These are phyloP conservation scores for Elaeis oleifera DNA, from an alignment of 202 grass and related monocot species.

Conservation along the genomic window DNA sequence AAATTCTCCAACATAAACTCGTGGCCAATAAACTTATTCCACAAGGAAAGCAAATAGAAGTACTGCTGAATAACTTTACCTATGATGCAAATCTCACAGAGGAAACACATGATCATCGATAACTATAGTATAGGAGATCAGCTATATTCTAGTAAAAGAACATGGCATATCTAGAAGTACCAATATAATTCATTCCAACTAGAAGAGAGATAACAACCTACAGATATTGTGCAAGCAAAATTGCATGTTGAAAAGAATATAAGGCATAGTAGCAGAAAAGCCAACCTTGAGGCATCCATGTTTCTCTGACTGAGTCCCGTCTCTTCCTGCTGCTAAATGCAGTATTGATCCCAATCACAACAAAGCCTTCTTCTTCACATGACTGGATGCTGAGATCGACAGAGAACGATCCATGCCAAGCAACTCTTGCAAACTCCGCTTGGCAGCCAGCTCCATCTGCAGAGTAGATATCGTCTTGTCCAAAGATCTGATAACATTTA, in stretches of 20 bases:
- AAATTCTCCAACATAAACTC: no score
- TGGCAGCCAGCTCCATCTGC: slow-evolving; percentile 18
- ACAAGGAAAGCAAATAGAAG: no score
- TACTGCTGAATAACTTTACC: no score
- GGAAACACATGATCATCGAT: no score
- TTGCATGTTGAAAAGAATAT: no score
- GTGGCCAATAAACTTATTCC: no score
- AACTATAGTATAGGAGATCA: no score
- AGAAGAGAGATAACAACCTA: background rate
- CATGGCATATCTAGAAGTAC: no score
- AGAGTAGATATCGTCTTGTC: slow-evolving; percentile 19
- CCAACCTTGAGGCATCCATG: slow-evolving; percentile 22
- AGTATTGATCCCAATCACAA: slow-evolving; percentile 20
- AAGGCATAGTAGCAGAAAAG: background rate
- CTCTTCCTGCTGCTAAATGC: slow-evolving; percentile 23
- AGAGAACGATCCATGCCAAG: background rate
- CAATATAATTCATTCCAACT: background rate
- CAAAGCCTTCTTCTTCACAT: slow-evolving; percentile 10
- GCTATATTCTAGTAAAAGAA: no score
- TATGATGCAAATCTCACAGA: no score
- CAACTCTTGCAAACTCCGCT: slow-evolving; percentile 9
- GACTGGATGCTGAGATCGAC: background rate
- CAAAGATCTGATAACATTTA: slow-evolving; percentile 19
- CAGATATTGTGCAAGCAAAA: background rate
- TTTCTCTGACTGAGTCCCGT: slow-evolving; percentile 15